phyloP scores from a whole-genome alignment of 345 rosid species.

The Zanthoxylum bungeanum region DNA sequence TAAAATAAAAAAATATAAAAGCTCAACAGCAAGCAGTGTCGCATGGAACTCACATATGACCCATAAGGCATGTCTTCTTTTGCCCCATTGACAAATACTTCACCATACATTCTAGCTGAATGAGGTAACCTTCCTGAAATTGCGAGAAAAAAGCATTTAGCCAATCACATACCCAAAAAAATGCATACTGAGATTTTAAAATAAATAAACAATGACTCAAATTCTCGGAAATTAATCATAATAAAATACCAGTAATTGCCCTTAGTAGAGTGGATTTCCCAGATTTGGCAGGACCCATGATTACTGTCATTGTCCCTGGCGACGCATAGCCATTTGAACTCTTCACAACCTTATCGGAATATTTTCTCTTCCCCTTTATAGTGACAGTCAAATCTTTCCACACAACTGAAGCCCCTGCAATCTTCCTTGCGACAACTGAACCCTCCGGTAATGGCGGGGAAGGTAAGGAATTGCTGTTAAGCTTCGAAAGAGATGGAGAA shows the following conservation, averaged over 20 bases:
- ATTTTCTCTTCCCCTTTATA: constrained; percentile 79
- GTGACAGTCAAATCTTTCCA: constrained; percentile 98
- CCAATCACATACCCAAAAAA: neutral
- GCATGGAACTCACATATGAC: constrained; percentile 69
- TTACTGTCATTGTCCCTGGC: constrained; percentile 97
- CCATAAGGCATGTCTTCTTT: constrained; percentile 76
- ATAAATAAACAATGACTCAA: neutral
- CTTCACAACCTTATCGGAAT: constrained; percentile 89
- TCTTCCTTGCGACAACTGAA: constrained; percentile 55
- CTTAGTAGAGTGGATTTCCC: constrained; percentile 92
- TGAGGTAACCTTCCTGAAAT: constrained; percentile 75
- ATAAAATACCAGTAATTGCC: constrained; percentile 79
- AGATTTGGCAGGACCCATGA: constrained; percentile 98
- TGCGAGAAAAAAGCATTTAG: constrained; percentile 25
- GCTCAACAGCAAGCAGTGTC: neutral
- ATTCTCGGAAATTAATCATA: neutral
- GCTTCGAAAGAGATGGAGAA: constrained; percentile 85
- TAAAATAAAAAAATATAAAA: neutral
- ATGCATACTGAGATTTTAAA: neutral
- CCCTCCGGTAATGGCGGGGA: constrained; percentile 73
- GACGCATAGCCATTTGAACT: constrained; percentile 93
- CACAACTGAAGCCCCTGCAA: constrained; percentile 83
- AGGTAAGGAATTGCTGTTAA: constrained; percentile 81
- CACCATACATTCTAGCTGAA: constrained; percentile 79
- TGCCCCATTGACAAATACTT: constrained; percentile 80